Base-by-base conservation (phyloP, 2,329 filamentous ascomycete genomes). In the Diplodia scrobiculata region DNA sequence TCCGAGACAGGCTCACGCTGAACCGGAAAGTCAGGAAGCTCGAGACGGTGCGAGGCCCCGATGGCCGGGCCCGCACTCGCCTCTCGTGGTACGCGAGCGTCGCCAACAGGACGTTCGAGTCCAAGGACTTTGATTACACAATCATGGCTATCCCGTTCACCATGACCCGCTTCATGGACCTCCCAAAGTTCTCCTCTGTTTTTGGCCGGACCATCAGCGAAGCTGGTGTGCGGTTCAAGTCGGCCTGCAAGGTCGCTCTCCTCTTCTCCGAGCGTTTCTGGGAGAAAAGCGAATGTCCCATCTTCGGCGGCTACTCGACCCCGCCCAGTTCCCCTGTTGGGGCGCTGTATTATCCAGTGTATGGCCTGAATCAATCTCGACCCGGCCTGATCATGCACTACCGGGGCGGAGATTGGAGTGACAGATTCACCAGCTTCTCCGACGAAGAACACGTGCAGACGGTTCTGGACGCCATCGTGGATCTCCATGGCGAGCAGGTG, bases 101-200 rank as follows among this genome's bases (percentile, higher is more conserved):
- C 14, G 6, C 45, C 11, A 63, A 63, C 29, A 17, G 47, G 21
- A 63, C 47, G 14, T 27, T n/a, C 47, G 47, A 51, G 17, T 52
- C 45, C 29, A 41, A 51, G 10, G 47, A 51, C 29, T 63, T 51
- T 19, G 47, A 63, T 10, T 63, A 63, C 59, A 63, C 59, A 3
- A 41, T 63, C 32, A 51, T 63, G 45, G 59, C 59, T 2, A 32
- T 63, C 5, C 59, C 59, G 0, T 63, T 63, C 9, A 63, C 59
- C 48, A 63, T 63, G 59, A 63, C 59, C 29, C 59, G 59, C 19
- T 63, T 63, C 13, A 63, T 63, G 59, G 29, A 51, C 21, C 59
- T 63, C 1, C 59, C 59, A 10, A 51, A 36, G 10, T 63, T 63
- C 9, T 52, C 59, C 7, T 51, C 59, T 6, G 29, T 52, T 14